A percentile compares a stretch with the other conserved stretches of the same genome.
phyloP scores from a whole-genome alignment of 2,329 filamentous ascomycete genomes.

The Ceratocystis cacaofunesta region DNA sequence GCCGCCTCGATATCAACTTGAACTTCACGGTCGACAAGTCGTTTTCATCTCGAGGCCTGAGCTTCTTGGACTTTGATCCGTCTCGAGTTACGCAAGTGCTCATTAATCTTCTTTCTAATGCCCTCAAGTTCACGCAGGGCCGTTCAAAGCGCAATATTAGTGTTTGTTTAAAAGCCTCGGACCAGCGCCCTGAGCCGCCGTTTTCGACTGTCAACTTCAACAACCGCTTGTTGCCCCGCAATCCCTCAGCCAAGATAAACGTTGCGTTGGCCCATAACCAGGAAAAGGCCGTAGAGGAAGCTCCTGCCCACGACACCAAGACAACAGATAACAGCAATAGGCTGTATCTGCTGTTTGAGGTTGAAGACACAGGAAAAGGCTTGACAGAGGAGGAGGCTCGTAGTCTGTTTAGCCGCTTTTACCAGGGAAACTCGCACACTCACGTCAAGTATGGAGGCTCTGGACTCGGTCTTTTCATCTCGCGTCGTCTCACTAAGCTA shows the following conservation, averaged over 20 bases:
- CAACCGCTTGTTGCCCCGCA: constrained; percentile 24
- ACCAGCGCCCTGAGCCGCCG: constrained; percentile 26
- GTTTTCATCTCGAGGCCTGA: constrained; percentile 40
- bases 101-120: constrained; percentile 68
- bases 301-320: background rate
- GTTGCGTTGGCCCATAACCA: background rate
- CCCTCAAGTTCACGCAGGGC: constrained; percentile 64
- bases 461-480: constrained; percentile 67
- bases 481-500: constrained; percentile 61
- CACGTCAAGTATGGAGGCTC: constrained; percentile 69
- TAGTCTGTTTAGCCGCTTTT: constrained; percentile 62
- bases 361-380: constrained; percentile 64
- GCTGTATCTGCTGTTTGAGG: constrained; percentile 55
- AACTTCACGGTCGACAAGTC: constrained; percentile 48
- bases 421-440: constrained; percentile 60
- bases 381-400: constrained; percentile 57
- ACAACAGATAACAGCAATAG: constrained; percentile 18
- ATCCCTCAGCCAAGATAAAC: constrained; percentile 19
- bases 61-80: constrained; percentile 57
- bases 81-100: constrained; percentile 63
- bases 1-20: constrained; percentile 52
- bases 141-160: constrained; percentile 42
- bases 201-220: constrained; percentile 45
- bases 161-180: constrained; percentile 33
- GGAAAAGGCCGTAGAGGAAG: background rate